These are phyloP conservation scores for Furcasterigmium furcatum DNA, from an alignment of 2,329 filamentous ascomycete genomes.

Conservation along the genomic window DNA sequence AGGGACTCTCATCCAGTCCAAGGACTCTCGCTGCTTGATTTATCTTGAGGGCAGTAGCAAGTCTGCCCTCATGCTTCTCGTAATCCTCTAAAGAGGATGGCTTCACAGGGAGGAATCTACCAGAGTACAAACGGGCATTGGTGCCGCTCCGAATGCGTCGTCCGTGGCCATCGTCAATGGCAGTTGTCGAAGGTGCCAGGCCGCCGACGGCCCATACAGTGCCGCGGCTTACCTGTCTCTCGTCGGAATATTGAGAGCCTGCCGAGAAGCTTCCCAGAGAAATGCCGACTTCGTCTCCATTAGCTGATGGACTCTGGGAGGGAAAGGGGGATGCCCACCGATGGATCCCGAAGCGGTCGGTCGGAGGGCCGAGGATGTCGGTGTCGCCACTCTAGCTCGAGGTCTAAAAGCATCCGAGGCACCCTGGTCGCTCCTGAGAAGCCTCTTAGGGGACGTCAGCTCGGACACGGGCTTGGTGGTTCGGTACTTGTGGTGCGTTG, in stretches of 20 bases:
- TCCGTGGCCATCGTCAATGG: slow-evolving; percentile 61
- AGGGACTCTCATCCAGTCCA: background rate
- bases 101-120: slow-evolving; percentile 42
- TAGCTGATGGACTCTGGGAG: slow-evolving; percentile 8
- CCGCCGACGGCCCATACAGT: slow-evolving; percentile 77
- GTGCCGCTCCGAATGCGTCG: slow-evolving; percentile 66
- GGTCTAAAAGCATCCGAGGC: slow-evolving; percentile 39
- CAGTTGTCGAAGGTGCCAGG: slow-evolving; percentile 51
- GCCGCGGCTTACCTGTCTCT: slow-evolving; percentile 58
- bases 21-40: slow-evolving; percentile 67
- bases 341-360: too few species aligned
- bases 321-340: background rate
- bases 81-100: slow-evolving; percentile 50
- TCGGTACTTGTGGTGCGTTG: slow-evolving; percentile 29
- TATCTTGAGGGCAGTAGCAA: slow-evolving; percentile 80
- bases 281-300: slow-evolving; percentile 13
- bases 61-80: slow-evolving; percentile 66
- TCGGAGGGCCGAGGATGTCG: background rate
- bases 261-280: too few species aligned
- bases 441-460: slow-evolving; percentile 38
- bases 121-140: slow-evolving; percentile 63
- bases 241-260: slow-evolving; percentile 9
- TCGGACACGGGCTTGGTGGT: slow-evolving; percentile 38
- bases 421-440: slow-evolving; percentile 37
- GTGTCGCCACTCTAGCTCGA: background rate